A percentile compares a stretch with the other conserved stretches of the same genome.
Conservation (phyloP, 345 rosid genomes). For the Clausena lansium region DNA sequence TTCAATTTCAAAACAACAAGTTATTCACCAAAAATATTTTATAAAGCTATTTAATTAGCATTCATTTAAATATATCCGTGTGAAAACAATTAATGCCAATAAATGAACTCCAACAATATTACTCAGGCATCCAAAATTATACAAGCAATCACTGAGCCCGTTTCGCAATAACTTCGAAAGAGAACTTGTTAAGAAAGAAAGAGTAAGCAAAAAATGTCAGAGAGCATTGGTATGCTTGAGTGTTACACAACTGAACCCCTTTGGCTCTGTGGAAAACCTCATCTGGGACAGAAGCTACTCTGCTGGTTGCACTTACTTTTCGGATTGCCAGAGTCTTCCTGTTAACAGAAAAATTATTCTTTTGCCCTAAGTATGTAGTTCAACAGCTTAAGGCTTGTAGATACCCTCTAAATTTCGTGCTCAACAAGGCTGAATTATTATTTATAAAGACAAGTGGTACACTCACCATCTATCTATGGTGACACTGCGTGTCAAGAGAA, state of each 20-base stretch:
- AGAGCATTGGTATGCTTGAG: conserved; percentile 87
- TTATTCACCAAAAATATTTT: too few relatives aligned
- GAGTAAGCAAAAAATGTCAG: conserved; percentile 95
- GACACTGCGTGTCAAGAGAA: conserved; percentile 55
- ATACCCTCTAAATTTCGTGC: too few relatives aligned
- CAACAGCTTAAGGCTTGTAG: too few relatives aligned
- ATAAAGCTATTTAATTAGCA: too few relatives aligned
- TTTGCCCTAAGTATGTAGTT: background rate
- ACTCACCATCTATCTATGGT: conserved; percentile 75
- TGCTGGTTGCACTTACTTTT: conserved; percentile 80
- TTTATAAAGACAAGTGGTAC: background rate
- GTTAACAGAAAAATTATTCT: conserved; percentile 9
- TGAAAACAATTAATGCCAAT: too few relatives aligned
- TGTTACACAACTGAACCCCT: conserved; percentile 91
- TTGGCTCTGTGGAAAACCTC: conserved; percentile 86
- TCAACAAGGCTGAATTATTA: background rate
- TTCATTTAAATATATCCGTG: too few relatives aligned
- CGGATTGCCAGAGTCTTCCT: conserved; percentile 84
- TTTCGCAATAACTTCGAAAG: conserved; percentile 80
- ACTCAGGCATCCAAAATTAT: too few relatives aligned
- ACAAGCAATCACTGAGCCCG: too few relatives aligned
- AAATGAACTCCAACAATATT: too few relatives aligned
- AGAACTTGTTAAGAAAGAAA: conserved; percentile 80
- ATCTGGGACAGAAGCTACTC: conserved; percentile 95
- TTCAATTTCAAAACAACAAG: too few relatives aligned